A percentile compares a stretch with the other conserved stretches of the same genome.
Conservation (phyloP, 495 filamentous ascomycete genomes). For the Talaromyces thailandensis region DNA sequence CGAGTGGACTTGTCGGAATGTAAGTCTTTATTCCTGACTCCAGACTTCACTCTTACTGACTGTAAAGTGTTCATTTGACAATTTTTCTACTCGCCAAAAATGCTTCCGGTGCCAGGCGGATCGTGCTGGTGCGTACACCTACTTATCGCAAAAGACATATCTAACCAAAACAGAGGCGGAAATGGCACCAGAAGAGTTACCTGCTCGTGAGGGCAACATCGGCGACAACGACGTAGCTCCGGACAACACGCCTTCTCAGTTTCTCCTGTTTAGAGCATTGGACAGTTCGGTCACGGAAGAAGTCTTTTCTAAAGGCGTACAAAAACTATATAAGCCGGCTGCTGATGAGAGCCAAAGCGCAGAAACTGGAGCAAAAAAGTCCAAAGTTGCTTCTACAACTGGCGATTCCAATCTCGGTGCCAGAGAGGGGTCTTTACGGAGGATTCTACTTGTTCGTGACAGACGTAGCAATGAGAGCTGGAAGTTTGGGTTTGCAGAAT, state of each 20-base stretch:
- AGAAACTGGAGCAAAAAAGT: constrained; percentile 34
- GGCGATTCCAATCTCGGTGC: constrained; percentile 68
- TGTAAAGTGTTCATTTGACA: constrained; percentile 58
- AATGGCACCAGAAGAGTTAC: constrained; percentile 14
- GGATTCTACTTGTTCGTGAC: constrained; percentile 73
- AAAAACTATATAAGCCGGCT: constrained; percentile 60
- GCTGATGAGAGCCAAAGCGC: constrained; percentile 13
- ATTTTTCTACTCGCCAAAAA: constrained; percentile 57
- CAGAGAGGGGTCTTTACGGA: constrained; percentile 62
- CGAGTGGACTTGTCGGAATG: constrained; percentile 70
- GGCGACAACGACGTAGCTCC: constrained; percentile 77
- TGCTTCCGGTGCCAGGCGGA: constrained; percentile 72
- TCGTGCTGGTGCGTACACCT: constrained; percentile 49
- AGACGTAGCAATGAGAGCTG: constrained; percentile 67
- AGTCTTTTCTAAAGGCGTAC: constrained; percentile 66
- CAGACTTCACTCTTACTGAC: background rate
- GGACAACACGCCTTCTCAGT: constrained; percentile 68
- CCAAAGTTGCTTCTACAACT: constrained; percentile 68
- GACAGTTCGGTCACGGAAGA: constrained; percentile 68
- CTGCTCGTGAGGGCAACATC: constrained; percentile 42
- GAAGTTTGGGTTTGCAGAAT: constrained; percentile 87
- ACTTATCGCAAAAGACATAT: background rate
- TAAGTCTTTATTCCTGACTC: constrained; percentile 25
- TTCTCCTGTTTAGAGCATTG: constrained; percentile 70
- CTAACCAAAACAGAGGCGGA: constrained; percentile 6